Conservation (phyloP, 1,284 basidiomycete species). For the Malassezia caprae region DNA sequence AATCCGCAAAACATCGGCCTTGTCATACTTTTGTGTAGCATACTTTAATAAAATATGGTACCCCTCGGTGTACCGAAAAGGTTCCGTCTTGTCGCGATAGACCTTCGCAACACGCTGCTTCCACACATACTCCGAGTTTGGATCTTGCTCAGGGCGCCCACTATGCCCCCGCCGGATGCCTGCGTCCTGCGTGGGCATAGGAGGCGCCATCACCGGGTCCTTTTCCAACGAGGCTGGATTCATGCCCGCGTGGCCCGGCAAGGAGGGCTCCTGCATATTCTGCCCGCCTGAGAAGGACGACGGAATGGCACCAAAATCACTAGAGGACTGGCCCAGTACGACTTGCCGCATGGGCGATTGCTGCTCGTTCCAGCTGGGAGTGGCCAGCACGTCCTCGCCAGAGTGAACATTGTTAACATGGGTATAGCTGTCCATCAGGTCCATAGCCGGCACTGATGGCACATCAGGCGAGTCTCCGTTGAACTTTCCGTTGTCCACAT, state of each 20-base stretch:
- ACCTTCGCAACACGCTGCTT: constrained; percentile 39
- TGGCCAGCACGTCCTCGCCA: not conserved
- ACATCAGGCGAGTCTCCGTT: constrained; percentile 30
- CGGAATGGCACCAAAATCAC: not conserved
- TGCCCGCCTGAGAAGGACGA: not conserved
- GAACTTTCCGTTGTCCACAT: constrained; percentile 30
- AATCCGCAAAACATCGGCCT: constrained; percentile 84
- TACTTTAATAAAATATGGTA: constrained; percentile 48
- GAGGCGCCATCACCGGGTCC: not conserved
- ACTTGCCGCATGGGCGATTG: not conserved
- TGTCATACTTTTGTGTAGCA: constrained; percentile 60
- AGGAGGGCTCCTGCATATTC: not conserved
- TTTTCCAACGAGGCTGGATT: not conserved
- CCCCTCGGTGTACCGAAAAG: constrained; percentile 45
- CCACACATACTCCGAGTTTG: constrained; percentile 18
- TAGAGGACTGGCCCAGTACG: not conserved
- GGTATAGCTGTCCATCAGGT: constrained; percentile 26
- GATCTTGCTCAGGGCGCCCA: not conserved
- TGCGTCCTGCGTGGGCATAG: not conserved
- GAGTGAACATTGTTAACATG: constrained; percentile 3
- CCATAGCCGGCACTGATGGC: constrained; percentile 26
- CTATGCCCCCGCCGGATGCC: not conserved
- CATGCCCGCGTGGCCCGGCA: not conserved
- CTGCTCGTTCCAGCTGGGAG: not conserved
- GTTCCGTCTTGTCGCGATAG: constrained; percentile 33